These are phyloP conservation scores for Paramecium sexaurelia DNA, from an alignment of 73 alveolate genomes.

Conservation along the genomic window DNA sequence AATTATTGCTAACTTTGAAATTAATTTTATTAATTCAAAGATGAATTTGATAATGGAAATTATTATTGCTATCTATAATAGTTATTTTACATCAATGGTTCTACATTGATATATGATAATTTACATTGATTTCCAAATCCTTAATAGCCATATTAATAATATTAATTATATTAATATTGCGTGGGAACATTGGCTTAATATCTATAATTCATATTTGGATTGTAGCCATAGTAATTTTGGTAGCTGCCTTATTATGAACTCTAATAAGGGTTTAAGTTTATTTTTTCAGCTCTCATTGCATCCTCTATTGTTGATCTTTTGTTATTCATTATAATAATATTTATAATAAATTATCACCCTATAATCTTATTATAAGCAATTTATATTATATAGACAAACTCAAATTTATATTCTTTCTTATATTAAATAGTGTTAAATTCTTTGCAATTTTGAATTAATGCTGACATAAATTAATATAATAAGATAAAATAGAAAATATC, in stretches of 20 bases:
- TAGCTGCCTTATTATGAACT: not conserved
- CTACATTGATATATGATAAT: not conserved
- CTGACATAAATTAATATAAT: slow-evolving; percentile 93
- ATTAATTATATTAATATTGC: not conserved
- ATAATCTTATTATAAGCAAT: slow-evolving; percentile 80
- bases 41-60: not conserved
- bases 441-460: slow-evolving; percentile 91
- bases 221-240: not conserved
- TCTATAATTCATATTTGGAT: not conserved
- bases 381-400: no score
- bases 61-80: not conserved
- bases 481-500: no score
- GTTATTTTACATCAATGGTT: not conserved
- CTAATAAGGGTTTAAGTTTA: not conserved
- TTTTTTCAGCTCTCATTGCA: slow-evolving; percentile 50
- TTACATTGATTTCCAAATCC: not conserved
- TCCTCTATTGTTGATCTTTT: slow-evolving; percentile 22
- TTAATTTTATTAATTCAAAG: not conserved
- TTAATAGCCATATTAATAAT: not conserved
- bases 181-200: not conserved
- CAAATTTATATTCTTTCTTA: no score
- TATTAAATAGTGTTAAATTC: slow-evolving; percentile 85
- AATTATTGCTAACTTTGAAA: not conserved
- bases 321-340: not conserved
- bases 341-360: not conserved